Conservation (phyloP, 2,329 filamentous ascomycete species). For the Aspergillus sergii region DNA sequence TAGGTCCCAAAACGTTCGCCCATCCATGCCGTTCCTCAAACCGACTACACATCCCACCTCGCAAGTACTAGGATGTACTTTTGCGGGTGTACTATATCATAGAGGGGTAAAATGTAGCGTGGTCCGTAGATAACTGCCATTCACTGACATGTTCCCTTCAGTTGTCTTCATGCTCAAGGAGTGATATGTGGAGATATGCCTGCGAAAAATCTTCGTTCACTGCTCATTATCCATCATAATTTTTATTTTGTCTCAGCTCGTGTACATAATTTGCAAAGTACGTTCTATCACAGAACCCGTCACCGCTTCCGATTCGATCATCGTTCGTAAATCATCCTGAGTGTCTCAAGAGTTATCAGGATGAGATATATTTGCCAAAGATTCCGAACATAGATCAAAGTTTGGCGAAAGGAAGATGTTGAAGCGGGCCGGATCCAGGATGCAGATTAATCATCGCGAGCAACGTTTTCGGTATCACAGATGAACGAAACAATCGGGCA, state of each 20-base stretch:
- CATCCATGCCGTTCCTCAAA: background rate
- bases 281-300: conserved; percentile 18
- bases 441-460: conserved; percentile 22
- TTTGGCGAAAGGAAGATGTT: conserved; percentile 5
- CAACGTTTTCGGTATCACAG: conserved; percentile 29
- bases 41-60: background rate
- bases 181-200: background rate
- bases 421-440: conserved; percentile 22
- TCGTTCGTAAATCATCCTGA: conserved; percentile 8
- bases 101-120: background rate
- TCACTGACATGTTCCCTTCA: background rate
- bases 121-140: background rate
- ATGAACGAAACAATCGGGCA: conserved; percentile 31
- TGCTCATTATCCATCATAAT: conserved; percentile 28
- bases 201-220: conserved; percentile 11
- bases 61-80: too few relatives aligned
- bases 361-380: conserved; percentile 5
- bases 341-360: conserved; percentile 5
- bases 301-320: conserved; percentile 11
- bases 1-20: background rate
- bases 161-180: background rate
- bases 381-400: conserved; percentile 11
- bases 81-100: background rate
- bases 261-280: conserved; percentile 24
- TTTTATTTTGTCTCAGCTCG: conserved; percentile 27